A percentile compares a stretch with the other conserved stretches of the same genome.
Evolutionary conservation across 148 eudicot species (phyloP).

Genomic region (Chenopodium formosanum): DNA sequence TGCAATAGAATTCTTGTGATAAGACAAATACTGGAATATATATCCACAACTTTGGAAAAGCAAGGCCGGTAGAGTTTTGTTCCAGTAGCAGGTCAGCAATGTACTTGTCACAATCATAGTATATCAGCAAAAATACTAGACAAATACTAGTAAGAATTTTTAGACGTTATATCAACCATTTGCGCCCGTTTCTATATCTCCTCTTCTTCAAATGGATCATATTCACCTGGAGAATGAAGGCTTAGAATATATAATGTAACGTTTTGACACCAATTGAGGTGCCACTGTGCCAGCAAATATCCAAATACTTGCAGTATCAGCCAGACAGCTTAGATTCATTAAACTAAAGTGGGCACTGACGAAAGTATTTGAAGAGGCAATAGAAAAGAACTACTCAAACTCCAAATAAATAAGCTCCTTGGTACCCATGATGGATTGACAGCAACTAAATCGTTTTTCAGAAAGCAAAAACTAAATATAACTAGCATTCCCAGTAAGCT

Average conservation of each 20-base stretch:
- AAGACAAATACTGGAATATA: no score
- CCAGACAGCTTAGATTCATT: not conserved
- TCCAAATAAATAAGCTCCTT: not conserved
- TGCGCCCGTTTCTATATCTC: slow-evolving; percentile 45
- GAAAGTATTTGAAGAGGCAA: no score
- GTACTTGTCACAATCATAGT: not conserved
- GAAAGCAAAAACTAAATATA: no score
- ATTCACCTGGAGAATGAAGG: slow-evolving; percentile 53
- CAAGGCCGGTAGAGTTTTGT: not conserved
- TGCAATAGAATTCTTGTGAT: not conserved
- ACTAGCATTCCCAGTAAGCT: not conserved
- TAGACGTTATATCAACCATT: no score
- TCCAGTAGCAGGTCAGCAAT: not conserved
- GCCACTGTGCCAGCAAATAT: not conserved
- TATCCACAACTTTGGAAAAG: not conserved
- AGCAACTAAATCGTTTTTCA: no score
- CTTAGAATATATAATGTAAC: not conserved
- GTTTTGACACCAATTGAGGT: not conserved
- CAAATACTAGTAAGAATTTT: not conserved
- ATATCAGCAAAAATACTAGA: not conserved
- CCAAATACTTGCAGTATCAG: not conserved
- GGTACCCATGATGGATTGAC: no score
- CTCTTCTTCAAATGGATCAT: slow-evolving; percentile 87
- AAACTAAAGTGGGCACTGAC: no score
- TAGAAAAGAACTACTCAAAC: not conserved